phyloP scores from a whole-genome alignment of 345 rosid genomes.

The Draba incana region DNA sequence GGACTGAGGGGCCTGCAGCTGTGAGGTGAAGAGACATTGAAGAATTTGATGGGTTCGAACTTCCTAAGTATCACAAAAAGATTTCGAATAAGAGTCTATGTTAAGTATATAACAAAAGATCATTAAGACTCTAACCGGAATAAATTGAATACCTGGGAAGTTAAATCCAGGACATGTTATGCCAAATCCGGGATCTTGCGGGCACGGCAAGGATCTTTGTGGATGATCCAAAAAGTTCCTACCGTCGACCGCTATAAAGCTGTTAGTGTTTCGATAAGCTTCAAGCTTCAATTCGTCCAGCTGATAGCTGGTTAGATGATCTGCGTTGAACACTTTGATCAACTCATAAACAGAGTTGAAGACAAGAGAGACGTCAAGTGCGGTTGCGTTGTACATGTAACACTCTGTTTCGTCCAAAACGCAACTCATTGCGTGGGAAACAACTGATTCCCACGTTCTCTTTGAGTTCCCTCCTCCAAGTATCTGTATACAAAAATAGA shows the following conservation, averaged over 20 bases:
- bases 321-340: slow-evolving; percentile 45
- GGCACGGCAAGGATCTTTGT: slow-evolving; percentile 41
- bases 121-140: background rate
- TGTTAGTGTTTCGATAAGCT: slow-evolving; percentile 50
- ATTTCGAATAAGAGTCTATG: background rate
- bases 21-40: slow-evolving; percentile 13
- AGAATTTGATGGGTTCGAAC: slow-evolving; percentile 7
- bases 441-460: slow-evolving; percentile 58
- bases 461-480: slow-evolving; percentile 49
- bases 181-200: slow-evolving; percentile 33
- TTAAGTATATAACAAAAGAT: background rate
- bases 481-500: slow-evolving; percentile 42
- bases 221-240: slow-evolving; percentile 35
- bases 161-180: slow-evolving; percentile 10
- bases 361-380: slow-evolving; percentile 40
- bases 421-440: slow-evolving; percentile 65
- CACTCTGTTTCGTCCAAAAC: slow-evolving; percentile 52
- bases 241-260: slow-evolving; percentile 35
- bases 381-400: slow-evolving; percentile 44
- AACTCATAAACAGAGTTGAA: slow-evolving; percentile 56
- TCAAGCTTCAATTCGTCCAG: slow-evolving; percentile 50
- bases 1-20: slow-evolving; percentile 24
- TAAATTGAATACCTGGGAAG: slow-evolving; percentile 28
- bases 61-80: slow-evolving; percentile 8
- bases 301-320: slow-evolving; percentile 45